These are phyloP conservation scores for Blastobotrys muscicola DNA, from an alignment of 805 yeast species.

Conservation along the genomic window DNA sequence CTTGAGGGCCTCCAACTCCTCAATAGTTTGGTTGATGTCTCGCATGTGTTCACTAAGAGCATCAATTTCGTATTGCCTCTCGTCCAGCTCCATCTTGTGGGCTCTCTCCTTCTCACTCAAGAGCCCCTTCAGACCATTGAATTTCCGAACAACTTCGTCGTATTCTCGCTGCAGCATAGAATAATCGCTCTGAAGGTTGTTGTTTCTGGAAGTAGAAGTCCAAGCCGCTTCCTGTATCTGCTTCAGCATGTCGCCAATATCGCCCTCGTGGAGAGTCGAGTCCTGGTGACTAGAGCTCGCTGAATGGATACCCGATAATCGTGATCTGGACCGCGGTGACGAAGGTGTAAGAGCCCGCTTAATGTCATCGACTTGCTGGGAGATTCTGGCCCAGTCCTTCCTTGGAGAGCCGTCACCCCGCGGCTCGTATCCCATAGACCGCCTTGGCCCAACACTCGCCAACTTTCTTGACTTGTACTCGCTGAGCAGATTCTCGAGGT, in stretches of 20 bases:
- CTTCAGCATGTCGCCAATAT: neutral
- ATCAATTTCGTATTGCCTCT: neutral
- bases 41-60: constrained; percentile 1
- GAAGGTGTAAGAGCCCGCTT: constrained; percentile 1
- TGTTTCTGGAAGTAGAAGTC: neutral
- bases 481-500: too few relatives aligned
- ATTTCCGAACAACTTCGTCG: neutral
- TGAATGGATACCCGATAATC: neutral
- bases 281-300: too few relatives aligned
- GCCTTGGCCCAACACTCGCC: neutral
- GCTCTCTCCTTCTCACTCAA: neutral
- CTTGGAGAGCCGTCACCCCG: neutral
- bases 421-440: neutral
- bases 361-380: constrained; percentile 1
- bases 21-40: neutral
- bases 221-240: constrained; percentile 4
- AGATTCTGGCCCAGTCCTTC: neutral
- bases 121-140: neutral
- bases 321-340: neutral
- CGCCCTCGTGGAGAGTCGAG: neutral
- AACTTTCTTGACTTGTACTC: too few relatives aligned
- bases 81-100: neutral
- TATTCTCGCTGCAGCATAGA: neutral
- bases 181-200: neutral
- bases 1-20: constrained; percentile 1